A percentile compares a stretch with the other conserved stretches of the same genome.
Conservation (phyloP, 2,329 filamentous ascomycete genomes). For the Ceratocystis alfenasii region DNA sequence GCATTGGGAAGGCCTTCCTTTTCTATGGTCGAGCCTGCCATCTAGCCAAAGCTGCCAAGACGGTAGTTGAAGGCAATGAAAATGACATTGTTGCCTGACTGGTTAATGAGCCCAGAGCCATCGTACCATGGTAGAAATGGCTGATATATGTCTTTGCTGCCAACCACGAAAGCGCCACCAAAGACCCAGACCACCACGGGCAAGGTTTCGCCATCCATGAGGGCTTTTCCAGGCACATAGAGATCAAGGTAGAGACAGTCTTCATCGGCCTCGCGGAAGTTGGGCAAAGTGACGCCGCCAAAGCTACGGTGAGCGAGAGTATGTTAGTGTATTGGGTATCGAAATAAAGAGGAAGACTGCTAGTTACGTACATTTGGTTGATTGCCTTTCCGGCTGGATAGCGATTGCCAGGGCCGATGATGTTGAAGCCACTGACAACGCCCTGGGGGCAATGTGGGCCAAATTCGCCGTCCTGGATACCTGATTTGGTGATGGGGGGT, state of each 20-base stretch:
- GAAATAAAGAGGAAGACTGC: background rate
- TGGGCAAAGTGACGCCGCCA: slow-evolving; percentile 28
- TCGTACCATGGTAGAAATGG: slow-evolving; percentile 31
- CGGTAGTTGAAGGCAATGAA: slow-evolving; percentile 40
- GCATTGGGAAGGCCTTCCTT: slow-evolving; percentile 34
- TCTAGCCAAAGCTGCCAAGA: slow-evolving; percentile 37
- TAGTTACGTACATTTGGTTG: slow-evolving; percentile 28
- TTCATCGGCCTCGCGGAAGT: slow-evolving; percentile 29
- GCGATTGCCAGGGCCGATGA: slow-evolving; percentile 29
- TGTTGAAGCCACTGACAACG: slow-evolving; percentile 26
- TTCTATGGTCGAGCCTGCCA: slow-evolving; percentile 36
- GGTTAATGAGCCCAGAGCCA: slow-evolving; percentile 30
- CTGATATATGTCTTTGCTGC: slow-evolving; percentile 31
- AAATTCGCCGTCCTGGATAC: slow-evolving; percentile 18
- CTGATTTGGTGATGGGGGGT: slow-evolving; percentile 26
- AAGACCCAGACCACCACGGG: slow-evolving; percentile 38
- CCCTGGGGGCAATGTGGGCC: slow-evolving; percentile 24
- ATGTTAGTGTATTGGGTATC: background rate
- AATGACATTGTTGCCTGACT: slow-evolving; percentile 33
- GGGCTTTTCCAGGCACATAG: slow-evolving; percentile 35
- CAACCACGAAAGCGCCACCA: slow-evolving; percentile 36
- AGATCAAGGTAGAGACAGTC: slow-evolving; percentile 42
- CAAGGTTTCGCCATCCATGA: slow-evolving; percentile 30
- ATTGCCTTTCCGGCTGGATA: slow-evolving; percentile 28
- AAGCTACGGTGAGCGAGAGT: slow-evolving; percentile 24